Percentiles rank a stretch among this genome's conserved stretches.
Evolutionary conservation across 352 stramenopile genomes (phyloP).

Genomic region (Aphanomyces euteiches): DNA sequence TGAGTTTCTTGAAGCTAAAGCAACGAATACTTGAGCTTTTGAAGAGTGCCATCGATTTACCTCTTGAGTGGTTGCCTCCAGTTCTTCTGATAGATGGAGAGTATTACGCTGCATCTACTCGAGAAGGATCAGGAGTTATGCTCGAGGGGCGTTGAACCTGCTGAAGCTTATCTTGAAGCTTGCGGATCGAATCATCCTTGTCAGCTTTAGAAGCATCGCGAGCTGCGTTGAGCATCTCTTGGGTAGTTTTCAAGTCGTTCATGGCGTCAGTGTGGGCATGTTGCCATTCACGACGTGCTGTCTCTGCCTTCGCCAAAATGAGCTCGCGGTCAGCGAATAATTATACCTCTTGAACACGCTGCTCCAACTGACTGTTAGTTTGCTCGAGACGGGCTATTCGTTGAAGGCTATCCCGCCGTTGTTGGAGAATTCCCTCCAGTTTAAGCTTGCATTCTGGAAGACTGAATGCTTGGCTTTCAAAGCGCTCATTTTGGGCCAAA

Average conservation of each 20-base stretch:
- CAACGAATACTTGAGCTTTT: no score
- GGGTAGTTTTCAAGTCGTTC: not conserved
- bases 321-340: not conserved
- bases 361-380: not conserved
- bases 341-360: not conserved
- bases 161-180: constrained; percentile 12
- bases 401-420: not conserved
- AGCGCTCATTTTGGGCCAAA: constrained; percentile 9
- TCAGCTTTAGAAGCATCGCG: not conserved
- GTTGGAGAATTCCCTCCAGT: constrained; percentile 1
- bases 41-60: not conserved
- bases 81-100: not conserved
- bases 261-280: no score
- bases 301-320: no score
- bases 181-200: not conserved
- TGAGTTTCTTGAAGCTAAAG: constrained; percentile 9
- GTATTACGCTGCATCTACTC: constrained; percentile 3
- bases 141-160: not conserved
- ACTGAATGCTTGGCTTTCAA: not conserved
- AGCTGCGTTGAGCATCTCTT: not conserved
- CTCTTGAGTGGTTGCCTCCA: not conserved
- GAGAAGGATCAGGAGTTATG: not conserved
- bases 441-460: constrained; percentile 25
- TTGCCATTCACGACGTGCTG: no score
- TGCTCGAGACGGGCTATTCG: constrained; percentile 6